Conservation (phyloP, 2,329 filamentous ascomycete species). For the Cadophora sp. region DNA sequence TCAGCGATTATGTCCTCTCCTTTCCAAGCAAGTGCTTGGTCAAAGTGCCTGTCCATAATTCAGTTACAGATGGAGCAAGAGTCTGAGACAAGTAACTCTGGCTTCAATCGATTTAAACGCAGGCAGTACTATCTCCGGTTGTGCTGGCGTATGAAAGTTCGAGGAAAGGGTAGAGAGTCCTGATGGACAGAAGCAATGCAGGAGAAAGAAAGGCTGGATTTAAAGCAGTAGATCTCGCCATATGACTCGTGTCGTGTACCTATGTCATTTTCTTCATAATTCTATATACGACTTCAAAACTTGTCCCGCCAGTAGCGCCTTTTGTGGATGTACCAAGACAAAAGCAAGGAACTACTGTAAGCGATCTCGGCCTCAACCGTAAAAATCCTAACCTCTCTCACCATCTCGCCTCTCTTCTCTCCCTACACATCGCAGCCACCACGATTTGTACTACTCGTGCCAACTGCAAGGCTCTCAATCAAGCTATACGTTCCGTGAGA, state of each 20-base stretch:
- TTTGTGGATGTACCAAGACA: background rate
- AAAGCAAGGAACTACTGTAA: constrained; percentile 14
- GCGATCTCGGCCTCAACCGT: constrained; percentile 13
- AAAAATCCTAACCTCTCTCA: constrained; percentile 10
- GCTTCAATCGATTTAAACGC: too few relatives aligned
- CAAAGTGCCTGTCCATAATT: too few relatives aligned
- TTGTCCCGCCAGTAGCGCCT: background rate
- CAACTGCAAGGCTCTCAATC: background rate
- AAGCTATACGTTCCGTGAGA: constrained; percentile 19
- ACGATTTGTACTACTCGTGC: background rate
- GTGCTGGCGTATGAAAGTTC: too few relatives aligned
- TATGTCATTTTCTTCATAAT: background rate
- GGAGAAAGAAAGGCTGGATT: too few relatives aligned
- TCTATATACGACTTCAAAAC: background rate
- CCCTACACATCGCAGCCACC: background rate
- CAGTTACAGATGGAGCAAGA: too few relatives aligned
- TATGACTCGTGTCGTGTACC: background rate
- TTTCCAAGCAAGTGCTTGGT: too few relatives aligned
- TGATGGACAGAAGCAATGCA: background rate
- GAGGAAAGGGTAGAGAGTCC: too few relatives aligned
- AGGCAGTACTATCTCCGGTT: too few relatives aligned
- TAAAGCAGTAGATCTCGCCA: background rate
- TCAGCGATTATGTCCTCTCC: too few relatives aligned
- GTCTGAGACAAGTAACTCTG: too few relatives aligned
- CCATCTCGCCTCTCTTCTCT: background rate